A percentile compares a stretch with the other conserved stretches of the same genome.
These are phyloP conservation scores for Yarrowia phangngaensis DNA, from an alignment of 805 yeast species.

Conservation along the genomic window DNA sequence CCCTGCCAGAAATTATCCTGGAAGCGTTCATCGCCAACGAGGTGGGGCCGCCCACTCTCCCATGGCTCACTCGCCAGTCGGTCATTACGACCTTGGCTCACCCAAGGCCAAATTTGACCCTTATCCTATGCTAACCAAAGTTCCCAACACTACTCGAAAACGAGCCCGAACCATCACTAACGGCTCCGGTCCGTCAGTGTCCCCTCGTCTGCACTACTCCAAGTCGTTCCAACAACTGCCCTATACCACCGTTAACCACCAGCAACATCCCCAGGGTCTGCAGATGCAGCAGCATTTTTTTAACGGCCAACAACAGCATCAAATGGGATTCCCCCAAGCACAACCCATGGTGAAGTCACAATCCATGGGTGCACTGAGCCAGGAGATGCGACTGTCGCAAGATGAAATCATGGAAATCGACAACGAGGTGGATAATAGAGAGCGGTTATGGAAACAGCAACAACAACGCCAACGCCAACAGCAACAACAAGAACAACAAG, in stretches of 20 bases:
- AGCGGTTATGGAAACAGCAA: neutral
- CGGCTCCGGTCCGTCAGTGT: neutral
- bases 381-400: constrained; percentile 10
- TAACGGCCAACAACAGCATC: constrained; percentile 4
- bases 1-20: constrained; percentile 7
- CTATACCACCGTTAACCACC: constrained; percentile 2
- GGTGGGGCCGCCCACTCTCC: neutral
- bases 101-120: constrained; percentile 14
- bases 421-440: constrained; percentile 8
- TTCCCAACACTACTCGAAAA: constrained; percentile 4
- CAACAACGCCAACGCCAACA: constrained; percentile 1
- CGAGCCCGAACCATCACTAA: constrained; percentile 23
- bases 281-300: neutral
- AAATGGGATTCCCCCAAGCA: constrained; percentile 21
- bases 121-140: constrained; percentile 14
- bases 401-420: constrained; percentile 19
- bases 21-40: constrained; percentile 7
- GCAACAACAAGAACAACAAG: neutral
- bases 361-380: constrained; percentile 20
- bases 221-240: constrained; percentile 18
- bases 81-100: constrained; percentile 3
- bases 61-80: constrained; percentile 2
- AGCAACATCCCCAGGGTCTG: constrained; percentile 21
- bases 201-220: constrained; percentile 19
- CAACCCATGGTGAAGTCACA: constrained; percentile 26